Evolutionary conservation across 768 basidiomycete genomes (phyloP).

Genomic region (Mycena rebaudengoi): DNA sequence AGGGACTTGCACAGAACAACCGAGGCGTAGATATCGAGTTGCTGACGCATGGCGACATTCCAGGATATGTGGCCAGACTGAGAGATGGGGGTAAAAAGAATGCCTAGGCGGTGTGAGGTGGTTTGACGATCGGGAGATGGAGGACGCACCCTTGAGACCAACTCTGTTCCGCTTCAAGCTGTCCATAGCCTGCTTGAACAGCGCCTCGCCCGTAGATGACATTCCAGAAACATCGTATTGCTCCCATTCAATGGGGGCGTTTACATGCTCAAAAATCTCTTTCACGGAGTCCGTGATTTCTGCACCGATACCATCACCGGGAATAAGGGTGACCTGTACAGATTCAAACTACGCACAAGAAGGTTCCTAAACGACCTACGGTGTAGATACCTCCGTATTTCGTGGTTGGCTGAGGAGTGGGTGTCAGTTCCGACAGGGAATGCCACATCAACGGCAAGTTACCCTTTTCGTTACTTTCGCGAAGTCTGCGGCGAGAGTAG

Average conservation of each 20-base stretch:
- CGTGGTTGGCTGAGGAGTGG: conserved; percentile 68
- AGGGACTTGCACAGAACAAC: conserved; percentile 98
- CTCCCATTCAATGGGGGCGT: conserved; percentile 99
- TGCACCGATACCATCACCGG: conserved; percentile 96
- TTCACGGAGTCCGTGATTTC: conserved; percentile 99
- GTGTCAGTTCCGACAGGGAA: conserved; percentile 6
- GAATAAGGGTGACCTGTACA: conserved; percentile 90
- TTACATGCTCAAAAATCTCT: conserved; percentile 97
- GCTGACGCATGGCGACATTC: conserved; percentile 99
- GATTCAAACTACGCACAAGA: conserved; percentile 32
- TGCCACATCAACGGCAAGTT: conserved; percentile 34
- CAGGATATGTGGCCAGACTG: conserved; percentile 97
- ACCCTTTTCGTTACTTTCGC: conserved; percentile 79
- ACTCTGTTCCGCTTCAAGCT: conserved; percentile 97
- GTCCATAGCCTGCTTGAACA: conserved; percentile 99
- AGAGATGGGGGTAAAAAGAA: conserved; percentile 98
- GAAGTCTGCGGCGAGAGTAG: conserved; percentile 81
- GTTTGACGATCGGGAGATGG: not conserved
- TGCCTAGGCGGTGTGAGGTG: conserved; percentile 62
- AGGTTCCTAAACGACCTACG: conserved; percentile 52
- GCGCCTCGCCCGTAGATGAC: conserved; percentile 91
- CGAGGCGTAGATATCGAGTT: conserved; percentile 98
- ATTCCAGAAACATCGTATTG: conserved; percentile 98
- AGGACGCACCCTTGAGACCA: conserved; percentile 88
- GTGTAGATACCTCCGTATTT: conserved; percentile 96